Evolutionary conservation across 108 stramenopile species (phyloP), one percentile per base, ranked within the genome.

Genomic region (Seminavis robusta): DNA sequence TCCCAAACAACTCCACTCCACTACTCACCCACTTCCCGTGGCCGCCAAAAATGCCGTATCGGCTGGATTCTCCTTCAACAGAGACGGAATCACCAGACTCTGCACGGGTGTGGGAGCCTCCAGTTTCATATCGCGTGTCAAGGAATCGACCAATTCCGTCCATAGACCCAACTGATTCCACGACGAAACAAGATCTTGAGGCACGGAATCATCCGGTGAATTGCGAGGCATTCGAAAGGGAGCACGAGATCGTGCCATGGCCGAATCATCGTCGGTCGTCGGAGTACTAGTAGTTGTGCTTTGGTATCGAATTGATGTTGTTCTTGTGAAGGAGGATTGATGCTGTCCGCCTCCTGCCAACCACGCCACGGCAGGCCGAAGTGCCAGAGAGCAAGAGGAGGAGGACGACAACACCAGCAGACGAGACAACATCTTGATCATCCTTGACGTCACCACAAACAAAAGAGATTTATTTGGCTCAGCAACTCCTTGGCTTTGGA

Each of bases 21-120:
- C 52, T n/a, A 88, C 90, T 72, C 90, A 91, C 6, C 92, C 90
- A 15, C 69, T 72, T 15, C 97, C 97, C 7, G 95, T 96, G 30
- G 92, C 83, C 1, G 95, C 95, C 33, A 94, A 73, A 65, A 96
- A 91, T 1, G 85, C 80, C 28, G 55, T 37, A 11, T 63, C 40
- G 17, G 47, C 63, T 38, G n/a, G n/a, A n/a, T 56, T 53, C 42
- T 41, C 49, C 3, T 40, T 17, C 32, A 94, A 59, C 26, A 90
- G 61, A 28, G 81, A 67, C 2, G 92, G 88, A 65, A 94, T 86
- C 25, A 76, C 86, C 57, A 88, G 61, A 7, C 59, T 55, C 62
- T 94, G 92, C 7, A 94, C 83, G 9, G 79, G 74, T n/a, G 92
- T 94, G 1, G 92, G 92, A 20, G 44, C 36, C 2, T n/a, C 36